Conservation (phyloP, 179 eudicot genomes). For the Silene coronaria region DNA sequence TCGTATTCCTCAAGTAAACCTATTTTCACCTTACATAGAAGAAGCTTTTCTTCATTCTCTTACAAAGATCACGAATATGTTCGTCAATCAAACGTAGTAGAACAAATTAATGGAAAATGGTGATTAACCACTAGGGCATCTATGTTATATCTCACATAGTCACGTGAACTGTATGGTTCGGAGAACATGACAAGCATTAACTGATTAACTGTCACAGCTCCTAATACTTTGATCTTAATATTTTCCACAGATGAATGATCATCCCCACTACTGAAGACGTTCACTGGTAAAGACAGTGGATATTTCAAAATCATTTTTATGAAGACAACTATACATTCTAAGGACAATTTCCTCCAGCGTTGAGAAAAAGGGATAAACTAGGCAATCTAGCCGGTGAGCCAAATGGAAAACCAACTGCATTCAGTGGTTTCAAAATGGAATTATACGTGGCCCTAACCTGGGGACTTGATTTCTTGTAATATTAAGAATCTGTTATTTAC, state of each 20-base stretch:
- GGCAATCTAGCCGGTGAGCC: background rate
- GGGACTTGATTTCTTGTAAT: background rate
- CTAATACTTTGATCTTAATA: background rate
- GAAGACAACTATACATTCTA: background rate
- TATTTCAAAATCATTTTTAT: background rate
- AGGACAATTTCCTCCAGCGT: background rate
- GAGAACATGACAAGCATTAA: too few relatives aligned
- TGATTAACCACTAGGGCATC: too few relatives aligned
- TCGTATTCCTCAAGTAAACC: too few relatives aligned
- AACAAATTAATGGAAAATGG: too few relatives aligned
- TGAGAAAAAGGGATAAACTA: background rate
- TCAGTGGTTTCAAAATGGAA: background rate
- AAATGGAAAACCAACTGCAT: background rate
- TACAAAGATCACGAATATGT: too few relatives aligned
- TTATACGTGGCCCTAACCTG: background rate
- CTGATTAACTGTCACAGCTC: too few relatives aligned
- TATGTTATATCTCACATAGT: too few relatives aligned
- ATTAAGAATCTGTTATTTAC: background rate
- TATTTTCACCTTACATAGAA: too few relatives aligned
- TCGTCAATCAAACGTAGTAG: too few relatives aligned
- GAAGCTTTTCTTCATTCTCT: too few relatives aligned
- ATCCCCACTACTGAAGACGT: background rate
- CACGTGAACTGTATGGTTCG: too few relatives aligned
- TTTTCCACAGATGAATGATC: background rate
- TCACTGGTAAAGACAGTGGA: background rate